Base-by-base conservation (phyloP, 768 basidiomycete genomes). In the Russula sp. region DNA sequence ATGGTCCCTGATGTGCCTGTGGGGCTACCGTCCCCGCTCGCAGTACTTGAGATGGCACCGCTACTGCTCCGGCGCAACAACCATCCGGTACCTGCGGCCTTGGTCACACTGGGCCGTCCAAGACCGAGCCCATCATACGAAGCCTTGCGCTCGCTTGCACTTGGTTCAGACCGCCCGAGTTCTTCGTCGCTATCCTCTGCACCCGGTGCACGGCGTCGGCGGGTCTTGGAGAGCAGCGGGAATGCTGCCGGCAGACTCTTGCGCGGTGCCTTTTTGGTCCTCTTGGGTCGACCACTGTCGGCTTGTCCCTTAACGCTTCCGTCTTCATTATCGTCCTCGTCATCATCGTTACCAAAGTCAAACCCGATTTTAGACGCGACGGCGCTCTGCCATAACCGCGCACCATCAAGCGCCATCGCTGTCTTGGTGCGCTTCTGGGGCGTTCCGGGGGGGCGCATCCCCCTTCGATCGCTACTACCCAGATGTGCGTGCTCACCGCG, bases 341-440 rank as follows among this genome's bases (percentile, higher is more conserved):
- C 76, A 13, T 74, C 70, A 18, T 74, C 78, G 37, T 73, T 75
- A 42, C 65, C 67, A 48, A 68, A 68, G 50, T 68, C 67, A 70
- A 81, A 82, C 40, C 83, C 84, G 53, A 89, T 83, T 72, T 87
- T 89, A 66, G 79, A 73, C 14, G 89, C 81, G 20, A 91, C 81
- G 4, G 89, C 89, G 70, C 89, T 91, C 72, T 90, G 89, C 89
- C 89, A 91, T 4, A 86, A 88, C 10, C 89, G 78, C 55, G 83
- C 81, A 11, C 63, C 65, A 18, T 50, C 65, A 69, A 42, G 71
- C 44, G 63, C 86, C 75, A 69, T 82, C 78, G 80, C 79, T 22
- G 82, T 84, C 74, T 86, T 86, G 61, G 78, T 72, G 70, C 80
- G 84, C 79, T 92, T 92, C n/a, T 90, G 87, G 1, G 90, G 90